These are phyloP conservation scores for Monosporascus sp. DNA, from an alignment of 2,329 filamentous ascomycete genomes.

Conservation along the genomic window DNA sequence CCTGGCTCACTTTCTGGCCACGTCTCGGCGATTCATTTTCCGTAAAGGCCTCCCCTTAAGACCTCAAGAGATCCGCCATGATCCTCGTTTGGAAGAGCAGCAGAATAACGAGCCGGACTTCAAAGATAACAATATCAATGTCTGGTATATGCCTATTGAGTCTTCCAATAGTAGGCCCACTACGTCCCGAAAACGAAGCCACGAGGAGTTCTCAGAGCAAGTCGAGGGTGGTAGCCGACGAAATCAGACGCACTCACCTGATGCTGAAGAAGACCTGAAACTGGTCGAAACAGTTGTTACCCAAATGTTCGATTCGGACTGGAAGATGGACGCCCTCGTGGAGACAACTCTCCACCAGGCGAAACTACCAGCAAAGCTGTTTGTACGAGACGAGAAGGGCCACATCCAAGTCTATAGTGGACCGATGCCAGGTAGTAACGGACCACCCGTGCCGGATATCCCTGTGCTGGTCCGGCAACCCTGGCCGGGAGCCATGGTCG, in stretches of 20 bases:
- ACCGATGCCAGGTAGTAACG: slow-evolving; percentile 50
- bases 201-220: slow-evolving; percentile 39
- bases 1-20: slow-evolving; percentile 73
- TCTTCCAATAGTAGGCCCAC: slow-evolving; percentile 20
- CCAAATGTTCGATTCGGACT: slow-evolving; percentile 74
- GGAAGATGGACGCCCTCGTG: slow-evolving; percentile 65
- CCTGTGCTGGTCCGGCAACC: slow-evolving; percentile 69
- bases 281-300: slow-evolving; percentile 59
- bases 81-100: slow-evolving; percentile 31
- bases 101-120: slow-evolving; percentile 60
- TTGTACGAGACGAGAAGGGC: slow-evolving; percentile 59
- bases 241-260: slow-evolving; percentile 5
- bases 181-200: slow-evolving; percentile 30
- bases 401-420: slow-evolving; percentile 66
- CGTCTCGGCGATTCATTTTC: slow-evolving; percentile 78
- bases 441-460: slow-evolving; percentile 52
- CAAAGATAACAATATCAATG: slow-evolving; percentile 69
- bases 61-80: slow-evolving; percentile 59
- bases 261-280: slow-evolving; percentile 37
- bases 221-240: neutral
- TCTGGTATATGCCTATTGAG: slow-evolving; percentile 72
- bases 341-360: slow-evolving; percentile 63
- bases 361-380: slow-evolving; percentile 63
- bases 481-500: slow-evolving; percentile 68
- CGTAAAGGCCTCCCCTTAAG: slow-evolving; percentile 73